Evolutionary conservation across 139 green algal species (phyloP).

Genomic region (Chlamydomonas applanata): DNA sequence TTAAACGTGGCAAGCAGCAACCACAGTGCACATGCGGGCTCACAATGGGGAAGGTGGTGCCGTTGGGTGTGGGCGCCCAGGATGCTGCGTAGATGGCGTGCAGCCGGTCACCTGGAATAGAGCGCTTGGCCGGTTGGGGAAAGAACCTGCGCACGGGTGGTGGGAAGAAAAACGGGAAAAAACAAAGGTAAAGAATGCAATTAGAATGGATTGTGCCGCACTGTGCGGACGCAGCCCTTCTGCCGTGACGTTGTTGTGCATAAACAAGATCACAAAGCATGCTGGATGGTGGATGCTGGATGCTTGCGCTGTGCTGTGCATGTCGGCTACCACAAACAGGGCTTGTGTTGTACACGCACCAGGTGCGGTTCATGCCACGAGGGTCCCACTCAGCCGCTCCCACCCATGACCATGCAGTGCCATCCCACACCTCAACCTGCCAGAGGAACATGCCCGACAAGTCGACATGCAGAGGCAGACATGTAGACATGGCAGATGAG

Average conservation of each 20-base stretch:
- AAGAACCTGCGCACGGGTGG: constrained; percentile 32
- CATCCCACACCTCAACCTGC: constrained; percentile 10
- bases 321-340: not conserved
- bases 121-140: constrained; percentile 27
- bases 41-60: constrained; percentile 31
- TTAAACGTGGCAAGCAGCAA: no score
- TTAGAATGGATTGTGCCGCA: not conserved
- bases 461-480: not conserved
- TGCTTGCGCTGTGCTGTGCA: no score
- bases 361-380: constrained; percentile 7
- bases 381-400: constrained; percentile 5
- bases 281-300: no score
- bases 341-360: not conserved
- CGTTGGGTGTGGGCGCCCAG: constrained; percentile 16
- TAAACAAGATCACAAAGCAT: not conserved
- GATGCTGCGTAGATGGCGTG: constrained; percentile 40
- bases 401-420: not conserved
- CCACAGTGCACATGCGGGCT: constrained; percentile 25
- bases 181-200: not conserved
- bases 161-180: not conserved
- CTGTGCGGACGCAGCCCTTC: not conserved
- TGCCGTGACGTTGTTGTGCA: not conserved
- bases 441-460: not conserved
- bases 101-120: constrained; percentile 12
- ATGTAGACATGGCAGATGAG: no score